phyloP scores from a whole-genome alignment of 768 basidiomycete species.

The Suillus placidus region DNA sequence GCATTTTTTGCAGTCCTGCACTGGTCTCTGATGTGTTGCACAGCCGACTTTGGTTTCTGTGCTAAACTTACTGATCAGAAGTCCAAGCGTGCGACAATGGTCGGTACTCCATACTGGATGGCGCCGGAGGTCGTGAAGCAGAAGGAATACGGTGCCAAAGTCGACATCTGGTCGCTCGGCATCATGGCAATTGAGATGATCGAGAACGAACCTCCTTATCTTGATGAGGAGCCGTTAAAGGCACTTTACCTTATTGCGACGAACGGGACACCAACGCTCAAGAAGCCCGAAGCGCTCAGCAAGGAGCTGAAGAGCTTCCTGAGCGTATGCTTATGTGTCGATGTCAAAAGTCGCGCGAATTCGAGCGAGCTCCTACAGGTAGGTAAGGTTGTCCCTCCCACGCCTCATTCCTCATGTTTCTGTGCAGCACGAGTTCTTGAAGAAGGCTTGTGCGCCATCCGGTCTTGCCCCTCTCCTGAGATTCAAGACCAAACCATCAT shows the following conservation, averaged over 20 bases:
- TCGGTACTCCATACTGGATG: constrained; percentile 99
- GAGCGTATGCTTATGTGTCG: constrained; percentile 97
- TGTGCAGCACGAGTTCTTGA: constrained; percentile 88
- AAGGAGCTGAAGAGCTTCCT: constrained; percentile 94
- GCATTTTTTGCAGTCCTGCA: background rate
- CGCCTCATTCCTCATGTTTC: constrained; percentile 10
- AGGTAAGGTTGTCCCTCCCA: constrained; percentile 31
- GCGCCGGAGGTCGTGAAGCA: constrained; percentile 98
- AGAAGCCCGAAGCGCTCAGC: constrained; percentile 91
- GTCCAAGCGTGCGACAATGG: constrained; percentile 98
- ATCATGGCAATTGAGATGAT: constrained; percentile 99
- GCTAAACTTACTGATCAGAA: constrained; percentile 96
- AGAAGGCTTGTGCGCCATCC: constrained; percentile 80
- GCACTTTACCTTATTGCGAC: constrained; percentile 96
- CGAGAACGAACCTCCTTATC: constrained; percentile 94
- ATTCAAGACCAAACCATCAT: constrained; percentile 67
- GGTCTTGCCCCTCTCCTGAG: constrained; percentile 86
- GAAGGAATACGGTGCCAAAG: constrained; percentile 96
- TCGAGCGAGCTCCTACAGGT: constrained; percentile 86
- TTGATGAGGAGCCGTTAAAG: constrained; percentile 94
- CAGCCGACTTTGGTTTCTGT: constrained; percentile 97
- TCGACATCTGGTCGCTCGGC: constrained; percentile 95
- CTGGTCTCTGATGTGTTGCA: constrained; percentile 12
- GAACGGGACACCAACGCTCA: constrained; percentile 96
- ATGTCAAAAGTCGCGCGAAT: constrained; percentile 91